Evolutionary conservation across 192 early-diverging fungal species (phyloP).

Genomic region (Helicostylum pulchrum): DNA sequence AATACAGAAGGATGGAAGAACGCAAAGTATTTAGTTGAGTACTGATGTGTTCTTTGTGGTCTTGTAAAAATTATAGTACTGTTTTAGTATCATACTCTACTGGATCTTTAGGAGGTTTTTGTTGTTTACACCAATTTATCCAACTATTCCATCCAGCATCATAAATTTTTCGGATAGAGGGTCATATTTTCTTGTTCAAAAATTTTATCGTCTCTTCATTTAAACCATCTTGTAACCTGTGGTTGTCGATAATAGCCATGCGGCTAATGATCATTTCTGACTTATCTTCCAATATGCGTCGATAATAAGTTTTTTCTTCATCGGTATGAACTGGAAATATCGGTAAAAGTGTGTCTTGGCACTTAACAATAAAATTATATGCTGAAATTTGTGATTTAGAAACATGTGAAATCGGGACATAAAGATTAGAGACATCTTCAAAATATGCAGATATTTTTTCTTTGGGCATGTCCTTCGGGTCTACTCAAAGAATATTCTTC

Average conservation of each 20-base stretch:
- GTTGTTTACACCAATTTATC: not conserved
- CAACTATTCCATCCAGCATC: not conserved
- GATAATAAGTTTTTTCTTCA: too few species aligned
- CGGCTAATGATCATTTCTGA: conserved; percentile 1
- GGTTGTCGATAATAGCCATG: conserved; percentile 11
- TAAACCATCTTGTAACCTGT: not conserved
- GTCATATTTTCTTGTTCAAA: not conserved
- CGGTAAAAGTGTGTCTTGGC: too few species aligned
- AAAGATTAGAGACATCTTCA: too few species aligned
- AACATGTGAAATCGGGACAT: too few species aligned
- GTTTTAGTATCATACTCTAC: not conserved
- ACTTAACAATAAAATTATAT: too few species aligned
- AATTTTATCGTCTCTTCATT: not conserved
- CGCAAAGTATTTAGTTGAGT: conserved; percentile 8
- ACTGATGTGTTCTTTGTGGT: not conserved
- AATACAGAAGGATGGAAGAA: conserved; percentile 7
- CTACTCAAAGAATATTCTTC: too few species aligned
- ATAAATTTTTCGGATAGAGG: not conserved
- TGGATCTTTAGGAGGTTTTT: not conserved
- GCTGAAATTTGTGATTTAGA: too few species aligned
- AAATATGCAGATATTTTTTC: too few species aligned
- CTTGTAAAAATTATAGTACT: not conserved
- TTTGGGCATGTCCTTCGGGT: too few species aligned
- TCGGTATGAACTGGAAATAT: too few species aligned
- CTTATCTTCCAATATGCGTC: conserved; percentile 5